These are phyloP conservation scores for Turnera subulata DNA, from an alignment of 345 rosid genomes.

Conservation along the genomic window DNA sequence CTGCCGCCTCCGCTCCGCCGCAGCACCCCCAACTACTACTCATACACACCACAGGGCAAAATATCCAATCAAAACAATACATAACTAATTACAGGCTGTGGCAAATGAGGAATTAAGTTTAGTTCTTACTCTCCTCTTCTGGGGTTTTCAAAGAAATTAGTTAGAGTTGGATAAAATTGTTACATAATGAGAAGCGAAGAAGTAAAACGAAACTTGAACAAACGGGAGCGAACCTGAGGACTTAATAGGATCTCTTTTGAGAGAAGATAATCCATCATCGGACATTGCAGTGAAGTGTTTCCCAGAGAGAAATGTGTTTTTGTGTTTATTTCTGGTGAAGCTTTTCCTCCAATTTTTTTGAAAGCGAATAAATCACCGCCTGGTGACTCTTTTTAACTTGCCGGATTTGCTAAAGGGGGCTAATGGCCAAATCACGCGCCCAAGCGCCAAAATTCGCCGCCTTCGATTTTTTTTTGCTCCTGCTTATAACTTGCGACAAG, in stretches of 20 bases:
- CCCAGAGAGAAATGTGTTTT: too few species aligned
- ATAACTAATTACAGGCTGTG: too few species aligned
- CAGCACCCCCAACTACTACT: slow-evolving; percentile 57
- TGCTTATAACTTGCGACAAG: neutral
- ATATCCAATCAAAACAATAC: neutral
- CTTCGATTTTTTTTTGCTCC: neutral
- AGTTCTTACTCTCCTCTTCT: too few species aligned
- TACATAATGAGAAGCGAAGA: neutral
- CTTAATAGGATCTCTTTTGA: slow-evolving; percentile 67
- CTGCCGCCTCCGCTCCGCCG: slow-evolving; percentile 82
- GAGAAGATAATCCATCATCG: slow-evolving; percentile 50
- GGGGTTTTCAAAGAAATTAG: neutral
- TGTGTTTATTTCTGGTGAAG: too few species aligned
- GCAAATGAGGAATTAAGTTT: too few species aligned
- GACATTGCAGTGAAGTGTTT: slow-evolving; percentile 42
- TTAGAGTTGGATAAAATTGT: neutral
- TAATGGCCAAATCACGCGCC: slow-evolving; percentile 10
- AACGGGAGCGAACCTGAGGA: slow-evolving; percentile 46
- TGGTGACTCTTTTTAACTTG: too few species aligned
- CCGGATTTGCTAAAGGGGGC: too few species aligned
- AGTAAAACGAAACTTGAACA: slow-evolving; percentile 11
- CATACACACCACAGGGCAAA: neutral
- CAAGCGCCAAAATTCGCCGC: slow-evolving; percentile 31
- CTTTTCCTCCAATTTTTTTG: too few species aligned
- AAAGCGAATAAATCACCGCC: too few species aligned